phyloP scores from a whole-genome alignment of 768 basidiomycete genomes.

The Xerocomus brunneocitrinus region DNA sequence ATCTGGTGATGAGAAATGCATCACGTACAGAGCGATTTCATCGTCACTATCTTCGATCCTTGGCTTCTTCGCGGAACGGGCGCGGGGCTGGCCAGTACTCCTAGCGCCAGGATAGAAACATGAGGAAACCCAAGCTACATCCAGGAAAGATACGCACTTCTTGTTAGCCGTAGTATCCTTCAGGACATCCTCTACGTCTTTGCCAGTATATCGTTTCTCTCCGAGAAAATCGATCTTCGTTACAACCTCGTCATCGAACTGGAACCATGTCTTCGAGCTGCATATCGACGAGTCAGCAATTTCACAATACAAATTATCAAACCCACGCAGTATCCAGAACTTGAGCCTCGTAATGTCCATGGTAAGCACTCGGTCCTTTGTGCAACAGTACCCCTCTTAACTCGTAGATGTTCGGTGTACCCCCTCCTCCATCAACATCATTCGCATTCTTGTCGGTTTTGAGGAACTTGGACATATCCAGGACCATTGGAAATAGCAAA shows the following conservation, averaged over 20 bases:
- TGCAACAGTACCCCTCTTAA: slow-evolving; percentile 83
- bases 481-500: slow-evolving; percentile 67
- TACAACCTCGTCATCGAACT: slow-evolving; percentile 89
- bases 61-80: slow-evolving; percentile 43
- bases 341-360: slow-evolving; percentile 86
- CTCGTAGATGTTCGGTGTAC: slow-evolving; percentile 56
- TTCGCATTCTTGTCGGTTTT: slow-evolving; percentile 22
- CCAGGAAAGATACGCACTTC: slow-evolving; percentile 23
- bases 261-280: slow-evolving; percentile 76
- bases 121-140: background rate
- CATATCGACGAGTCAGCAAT: slow-evolving; percentile 2
- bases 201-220: slow-evolving; percentile 35
- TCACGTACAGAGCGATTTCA: slow-evolving; percentile 35
- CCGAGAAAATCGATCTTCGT: slow-evolving; percentile 55
- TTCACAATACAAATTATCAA: background rate
- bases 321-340: slow-evolving; percentile 68
- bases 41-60: slow-evolving; percentile 60
- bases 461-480: slow-evolving; percentile 73
- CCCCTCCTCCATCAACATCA: slow-evolving; percentile 13
- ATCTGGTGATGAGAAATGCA: slow-evolving; percentile 11
- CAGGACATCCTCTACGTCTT: slow-evolving; percentile 29
- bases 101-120: slow-evolving; percentile 12
- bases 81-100: slow-evolving; percentile 30
- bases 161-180: slow-evolving; percentile 20
- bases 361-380: slow-evolving; percentile 89